Evolutionary conservation across 768 basidiomycete species (phyloP), one percentile per base, ranked within the genome.

Genomic region (Tulasnella calospora): DNA sequence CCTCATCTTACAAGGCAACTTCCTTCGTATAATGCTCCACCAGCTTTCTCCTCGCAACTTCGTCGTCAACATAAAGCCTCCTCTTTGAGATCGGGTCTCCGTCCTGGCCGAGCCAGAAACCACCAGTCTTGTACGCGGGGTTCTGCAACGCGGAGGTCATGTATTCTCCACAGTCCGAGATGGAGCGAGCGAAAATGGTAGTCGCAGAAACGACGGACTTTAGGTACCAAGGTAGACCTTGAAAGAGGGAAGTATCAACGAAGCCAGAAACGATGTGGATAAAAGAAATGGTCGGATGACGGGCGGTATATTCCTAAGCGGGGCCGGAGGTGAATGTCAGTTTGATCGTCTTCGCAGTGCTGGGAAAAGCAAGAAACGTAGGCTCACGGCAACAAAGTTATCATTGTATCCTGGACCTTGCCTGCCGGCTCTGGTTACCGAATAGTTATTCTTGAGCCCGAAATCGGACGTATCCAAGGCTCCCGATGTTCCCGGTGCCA

Each of bases 401-500:
- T 79, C 74, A 33, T 70, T 79, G 38, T 69, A 75, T 19, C 51
- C 77, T 10, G 73, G 30, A 41, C 38, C 47, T 8, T 51, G n/a
- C 33, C 21, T 47, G 27, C 73, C 41, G 1, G 57, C 57, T 7
- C 13, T 23, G 9, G 57, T 33, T 9, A 19, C 10, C 12, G 55
- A 35, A 55, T 80, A 80, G 38, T 30, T 57, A 9, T 79, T 79
- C 73, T 79, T 79, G 73, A 80, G 70, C 15, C 74, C 80, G 10
- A 80, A 21, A 27, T 80, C 78, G 3, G 71, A 70, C 27, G 47
- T 74, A 30, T 71, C 33, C 3, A 80, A 9, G 10, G 46, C 13
- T 17, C 40, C 73, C 9, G 73, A 73, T 23, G n/a, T 9, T n/a
- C 44, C 74, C 12, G 80, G 61, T 17, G n/a, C 21, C n/a, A 79